phyloP scores from a whole-genome alignment of 768 basidiomycete species.

The Neoboletus magnificus region DNA sequence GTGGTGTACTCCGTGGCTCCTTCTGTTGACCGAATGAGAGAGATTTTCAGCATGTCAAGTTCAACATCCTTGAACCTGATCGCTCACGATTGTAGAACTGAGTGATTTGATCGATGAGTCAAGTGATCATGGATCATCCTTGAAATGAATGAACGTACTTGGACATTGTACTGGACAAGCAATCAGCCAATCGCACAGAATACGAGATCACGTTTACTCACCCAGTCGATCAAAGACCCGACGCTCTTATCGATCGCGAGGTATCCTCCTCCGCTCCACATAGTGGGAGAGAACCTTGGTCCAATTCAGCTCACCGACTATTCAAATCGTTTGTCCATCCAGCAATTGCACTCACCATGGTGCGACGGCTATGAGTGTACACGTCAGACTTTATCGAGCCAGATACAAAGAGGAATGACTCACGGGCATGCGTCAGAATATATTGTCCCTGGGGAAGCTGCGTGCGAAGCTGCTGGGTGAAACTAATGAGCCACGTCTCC shows the following conservation, averaged over 20 bases:
- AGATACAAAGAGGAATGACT: constrained; percentile 5
- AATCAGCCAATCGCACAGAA: not conserved
- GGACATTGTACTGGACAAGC: constrained; percentile 33
- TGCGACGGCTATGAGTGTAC: constrained; percentile 14
- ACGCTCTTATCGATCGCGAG: constrained; percentile 36
- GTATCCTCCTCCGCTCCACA: constrained; percentile 35
- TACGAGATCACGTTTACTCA: constrained; percentile 8
- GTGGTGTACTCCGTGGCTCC: constrained; percentile 62
- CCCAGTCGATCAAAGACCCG: constrained; percentile 46
- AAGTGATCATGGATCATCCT: not conserved
- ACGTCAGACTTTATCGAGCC: not conserved
- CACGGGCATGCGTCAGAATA: constrained; percentile 37
- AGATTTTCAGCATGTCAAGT: not conserved
- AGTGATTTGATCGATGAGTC: not conserved
- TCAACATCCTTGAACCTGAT: not conserved
- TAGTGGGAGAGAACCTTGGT: constrained; percentile 19
- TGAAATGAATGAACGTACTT: constrained; percentile 25
- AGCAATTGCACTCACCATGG: constrained; percentile 15
- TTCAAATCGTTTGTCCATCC: not conserved
- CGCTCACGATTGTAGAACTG: constrained; percentile 32
- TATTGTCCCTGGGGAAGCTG: constrained; percentile 33
- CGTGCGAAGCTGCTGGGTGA: constrained; percentile 33
- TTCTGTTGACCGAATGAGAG: constrained; percentile 37
- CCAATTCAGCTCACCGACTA: not conserved
- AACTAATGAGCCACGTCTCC: constrained; percentile 34